Conservation (phyloP, 495 filamentous ascomycete genomes). For the Chlorociboria aeruginascens region DNA sequence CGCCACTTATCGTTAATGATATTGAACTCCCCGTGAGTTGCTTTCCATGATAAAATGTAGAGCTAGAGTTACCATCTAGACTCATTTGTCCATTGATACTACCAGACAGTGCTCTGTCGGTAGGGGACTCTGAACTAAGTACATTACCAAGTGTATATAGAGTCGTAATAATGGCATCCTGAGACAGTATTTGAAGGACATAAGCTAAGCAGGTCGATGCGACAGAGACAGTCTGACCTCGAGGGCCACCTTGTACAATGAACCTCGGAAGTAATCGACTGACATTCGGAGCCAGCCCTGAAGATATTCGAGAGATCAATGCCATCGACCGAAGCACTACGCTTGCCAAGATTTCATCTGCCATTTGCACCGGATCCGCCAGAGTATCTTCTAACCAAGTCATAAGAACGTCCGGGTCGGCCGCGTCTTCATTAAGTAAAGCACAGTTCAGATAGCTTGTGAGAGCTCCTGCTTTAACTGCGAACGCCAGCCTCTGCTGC, state of each 20-base stretch:
- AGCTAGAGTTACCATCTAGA: conserved; percentile 20
- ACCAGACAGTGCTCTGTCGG: conserved; percentile 26
- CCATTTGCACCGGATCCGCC: conserved; percentile 67
- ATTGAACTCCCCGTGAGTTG: conserved; percentile 63
- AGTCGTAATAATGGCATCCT: conserved; percentile 88
- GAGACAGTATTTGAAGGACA: conserved; percentile 65
- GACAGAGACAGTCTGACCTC: conserved; percentile 49
- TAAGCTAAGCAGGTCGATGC: conserved; percentile 75
- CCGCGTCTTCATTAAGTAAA: conserved; percentile 63
- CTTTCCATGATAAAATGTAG: conserved; percentile 36
- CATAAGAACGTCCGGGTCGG: conserved; percentile 70
- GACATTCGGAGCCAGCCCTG: conserved; percentile 58
- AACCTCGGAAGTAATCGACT: conserved; percentile 75
- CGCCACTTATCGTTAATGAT: conserved; percentile 55
- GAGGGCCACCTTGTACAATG: conserved; percentile 66
- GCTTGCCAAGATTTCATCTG: conserved; percentile 57
- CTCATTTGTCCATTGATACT: conserved; percentile 21
- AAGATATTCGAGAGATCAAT: conserved; percentile 60
- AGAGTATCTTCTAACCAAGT: conserved; percentile 77
- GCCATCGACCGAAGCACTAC: conserved; percentile 73
- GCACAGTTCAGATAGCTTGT: conserved; percentile 76
- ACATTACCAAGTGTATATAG: conserved; percentile 91
- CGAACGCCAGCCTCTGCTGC: conserved; percentile 77
- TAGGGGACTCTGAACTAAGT: conserved; percentile 49
- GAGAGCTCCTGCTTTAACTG: conserved; percentile 73